Evolutionary conservation across 148 eudicot genomes (phyloP).

Genomic region (Bassia scoparia): DNA sequence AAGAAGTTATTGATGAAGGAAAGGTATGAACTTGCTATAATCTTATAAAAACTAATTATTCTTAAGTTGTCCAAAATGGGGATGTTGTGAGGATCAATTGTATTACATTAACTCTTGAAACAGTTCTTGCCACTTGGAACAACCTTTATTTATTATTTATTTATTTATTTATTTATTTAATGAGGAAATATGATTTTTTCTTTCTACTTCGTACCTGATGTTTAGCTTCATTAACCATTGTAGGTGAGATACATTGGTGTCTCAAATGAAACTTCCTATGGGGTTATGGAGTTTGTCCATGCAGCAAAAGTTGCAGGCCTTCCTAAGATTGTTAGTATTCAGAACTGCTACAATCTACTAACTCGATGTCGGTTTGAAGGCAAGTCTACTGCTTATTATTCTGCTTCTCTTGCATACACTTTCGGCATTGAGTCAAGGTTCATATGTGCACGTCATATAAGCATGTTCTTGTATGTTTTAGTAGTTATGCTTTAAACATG

Average conservation of each 20-base stretch:
- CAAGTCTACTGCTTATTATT: slow-evolving; percentile 30
- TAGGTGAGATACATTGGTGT: slow-evolving; percentile 93
- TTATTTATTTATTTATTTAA: too few species aligned
- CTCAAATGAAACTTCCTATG: slow-evolving; percentile 94
- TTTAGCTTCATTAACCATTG: slow-evolving; percentile 14
- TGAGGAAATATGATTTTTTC: too few species aligned
- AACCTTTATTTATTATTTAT: too few species aligned
- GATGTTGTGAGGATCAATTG: neutral
- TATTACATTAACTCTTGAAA: too few species aligned
- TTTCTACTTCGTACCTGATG: neutral
- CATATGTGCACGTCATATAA: neutral
- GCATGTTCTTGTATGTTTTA: neutral
- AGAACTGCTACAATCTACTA: slow-evolving; percentile 75
- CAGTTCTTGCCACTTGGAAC: too few species aligned
- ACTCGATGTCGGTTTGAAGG: slow-evolving; percentile 80
- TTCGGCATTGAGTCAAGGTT: neutral
- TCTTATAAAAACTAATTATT: too few species aligned
- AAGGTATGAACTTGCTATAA: slow-evolving; percentile 47
- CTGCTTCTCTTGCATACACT: neutral
- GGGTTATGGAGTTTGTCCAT: slow-evolving; percentile 96
- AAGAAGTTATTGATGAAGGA: slow-evolving; percentile 86
- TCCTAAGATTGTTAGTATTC: slow-evolving; percentile 91
- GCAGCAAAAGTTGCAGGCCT: slow-evolving; percentile 85
- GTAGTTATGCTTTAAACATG: slow-evolving; percentile 2
- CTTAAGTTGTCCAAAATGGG: neutral